Conservation (phyloP, 129 eudicot species). For the Ambrosia trifida region DNA sequence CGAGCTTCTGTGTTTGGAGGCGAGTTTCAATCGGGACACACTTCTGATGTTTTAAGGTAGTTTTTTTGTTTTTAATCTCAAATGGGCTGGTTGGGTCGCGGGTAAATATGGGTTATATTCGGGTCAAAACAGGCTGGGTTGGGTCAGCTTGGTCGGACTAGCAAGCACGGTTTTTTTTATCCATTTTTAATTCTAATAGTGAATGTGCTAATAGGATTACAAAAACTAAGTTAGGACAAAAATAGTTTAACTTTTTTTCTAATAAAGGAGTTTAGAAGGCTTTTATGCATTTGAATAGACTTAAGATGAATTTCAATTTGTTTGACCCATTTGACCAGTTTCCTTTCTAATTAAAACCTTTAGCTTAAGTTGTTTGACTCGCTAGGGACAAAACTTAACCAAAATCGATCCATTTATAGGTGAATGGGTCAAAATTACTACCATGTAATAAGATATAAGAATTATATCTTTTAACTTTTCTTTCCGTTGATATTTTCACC, state of each 20-base stretch:
- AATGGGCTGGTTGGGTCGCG: not conserved
- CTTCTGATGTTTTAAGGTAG: constrained; percentile 85
- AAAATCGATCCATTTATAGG: not conserved
- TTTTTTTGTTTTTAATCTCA: constrained; percentile 1
- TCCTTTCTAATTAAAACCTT: not conserved
- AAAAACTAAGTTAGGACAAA: no score
- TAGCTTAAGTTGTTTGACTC: not conserved
- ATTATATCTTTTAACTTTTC: not conserved
- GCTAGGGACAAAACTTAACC: not conserved
- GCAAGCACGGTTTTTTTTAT: not conserved
- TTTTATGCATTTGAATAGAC: constrained; percentile 5
- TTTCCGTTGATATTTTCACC: not conserved
- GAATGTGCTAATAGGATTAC: not conserved
- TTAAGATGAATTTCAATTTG: not conserved
- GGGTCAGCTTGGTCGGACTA: no score
- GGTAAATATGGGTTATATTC: not conserved
- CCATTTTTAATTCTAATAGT: not conserved
- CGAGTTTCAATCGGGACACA: constrained; percentile 91
- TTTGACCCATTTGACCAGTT: not conserved
- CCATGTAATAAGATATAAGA: not conserved
- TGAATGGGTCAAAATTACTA: not conserved
- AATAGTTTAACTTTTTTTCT: not conserved
- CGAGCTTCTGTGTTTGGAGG: constrained; percentile 92
- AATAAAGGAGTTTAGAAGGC: not conserved
- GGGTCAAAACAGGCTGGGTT: not conserved